Conservation (phyloP, 2,329 filamentous ascomycete species). For the Paecilomyces variotii region DNA sequence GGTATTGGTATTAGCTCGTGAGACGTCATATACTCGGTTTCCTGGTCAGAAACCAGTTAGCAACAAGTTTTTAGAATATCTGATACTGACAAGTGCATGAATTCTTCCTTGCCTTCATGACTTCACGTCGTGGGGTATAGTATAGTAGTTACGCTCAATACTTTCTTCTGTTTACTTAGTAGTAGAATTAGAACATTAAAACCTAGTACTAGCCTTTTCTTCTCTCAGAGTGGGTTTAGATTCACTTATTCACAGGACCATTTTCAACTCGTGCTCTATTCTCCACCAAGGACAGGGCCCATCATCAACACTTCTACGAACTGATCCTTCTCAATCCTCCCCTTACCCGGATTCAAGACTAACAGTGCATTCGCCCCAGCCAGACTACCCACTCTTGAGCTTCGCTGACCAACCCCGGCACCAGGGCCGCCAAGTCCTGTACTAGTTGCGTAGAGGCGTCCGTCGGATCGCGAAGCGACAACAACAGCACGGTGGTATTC, state of each 20-base stretch:
- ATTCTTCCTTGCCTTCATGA: background rate
- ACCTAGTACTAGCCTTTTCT: background rate
- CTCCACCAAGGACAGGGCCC: slow-evolving; percentile 40
- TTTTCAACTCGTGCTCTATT: slow-evolving; percentile 1
- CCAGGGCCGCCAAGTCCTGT: slow-evolving; percentile 56
- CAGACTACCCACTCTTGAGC: slow-evolving; percentile 81
- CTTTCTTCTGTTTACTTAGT: no score
- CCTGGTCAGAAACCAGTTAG: background rate
- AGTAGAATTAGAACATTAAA: background rate
- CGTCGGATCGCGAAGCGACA: slow-evolving; percentile 52
- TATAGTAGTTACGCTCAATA: background rate
- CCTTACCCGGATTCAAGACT: slow-evolving; percentile 44
- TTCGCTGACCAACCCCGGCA: slow-evolving; percentile 55
- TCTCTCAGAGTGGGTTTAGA: no score
- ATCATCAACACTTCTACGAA: slow-evolving; percentile 74
- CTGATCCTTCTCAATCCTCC: slow-evolving; percentile 58
- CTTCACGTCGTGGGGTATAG: background rate
- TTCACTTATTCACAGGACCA: background rate
- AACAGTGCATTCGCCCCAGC: slow-evolving; percentile 82
- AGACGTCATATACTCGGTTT: background rate
- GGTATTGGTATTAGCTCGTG: background rate
- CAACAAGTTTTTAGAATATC: background rate
- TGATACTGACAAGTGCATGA: no score
- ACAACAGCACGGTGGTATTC: slow-evolving; percentile 90
- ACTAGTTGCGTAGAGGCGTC: slow-evolving; percentile 63